A percentile compares a stretch with the other conserved stretches of the same genome.
Conservation (phyloP, 129 eudicot genomes). For the Pseudognaphalium luteoalbum region DNA sequence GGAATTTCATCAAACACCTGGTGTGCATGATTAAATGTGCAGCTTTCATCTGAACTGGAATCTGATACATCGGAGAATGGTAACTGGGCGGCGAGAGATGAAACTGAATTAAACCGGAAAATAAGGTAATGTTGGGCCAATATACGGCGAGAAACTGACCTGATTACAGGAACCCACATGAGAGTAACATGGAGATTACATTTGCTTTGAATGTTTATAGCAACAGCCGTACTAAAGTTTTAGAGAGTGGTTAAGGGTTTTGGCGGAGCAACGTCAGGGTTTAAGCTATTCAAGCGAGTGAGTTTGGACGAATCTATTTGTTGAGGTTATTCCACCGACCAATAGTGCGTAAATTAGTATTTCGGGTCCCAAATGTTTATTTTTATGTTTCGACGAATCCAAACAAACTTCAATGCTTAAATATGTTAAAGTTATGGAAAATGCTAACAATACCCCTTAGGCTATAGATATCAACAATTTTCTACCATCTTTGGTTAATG, state of each 20-base stretch:
- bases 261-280: not conserved
- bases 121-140: conserved; percentile 25
- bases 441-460: no score
- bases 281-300: not conserved
- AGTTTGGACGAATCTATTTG: no score
- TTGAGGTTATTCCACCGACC: no score
- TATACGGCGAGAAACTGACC: conserved; percentile 48
- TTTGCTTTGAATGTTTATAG: not conserved
- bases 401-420: no score
- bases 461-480: no score
- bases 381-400: no score
- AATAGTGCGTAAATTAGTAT: no score
- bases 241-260: no score
- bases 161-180: conserved; percentile 54
- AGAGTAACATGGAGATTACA: conserved; percentile 28
- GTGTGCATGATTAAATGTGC: not conserved
- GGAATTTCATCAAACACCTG: not conserved
- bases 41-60: conserved; percentile 47
- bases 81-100: conserved; percentile 56
- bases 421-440: no score
- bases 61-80: conserved; percentile 38
- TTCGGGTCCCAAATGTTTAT: no score
- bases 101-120: conserved; percentile 45
- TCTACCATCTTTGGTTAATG: no score
- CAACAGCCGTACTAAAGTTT: no score